A percentile compares a stretch with the other conserved stretches of the same genome.
phyloP scores from a whole-genome alignment of 257 asterid genomes.

The Gynochthodes officinalis region DNA sequence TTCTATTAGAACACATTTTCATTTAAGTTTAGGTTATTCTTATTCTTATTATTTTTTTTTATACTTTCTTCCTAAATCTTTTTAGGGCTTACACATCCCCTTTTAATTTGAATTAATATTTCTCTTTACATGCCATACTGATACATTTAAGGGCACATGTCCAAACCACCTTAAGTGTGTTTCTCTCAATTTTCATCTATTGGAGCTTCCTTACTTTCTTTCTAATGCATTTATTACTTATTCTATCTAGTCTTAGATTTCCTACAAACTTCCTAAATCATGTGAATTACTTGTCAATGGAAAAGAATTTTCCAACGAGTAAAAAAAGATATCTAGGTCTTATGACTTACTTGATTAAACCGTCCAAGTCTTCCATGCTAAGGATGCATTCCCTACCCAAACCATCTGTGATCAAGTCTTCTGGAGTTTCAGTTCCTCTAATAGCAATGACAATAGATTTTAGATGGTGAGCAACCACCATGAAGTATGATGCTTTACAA shows the following conservation, averaged over 20 bases:
- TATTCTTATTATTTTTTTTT: no score
- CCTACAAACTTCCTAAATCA: not conserved
- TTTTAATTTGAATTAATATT: no score
- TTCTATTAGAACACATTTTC: no score
- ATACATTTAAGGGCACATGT: no score
- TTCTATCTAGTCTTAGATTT: not conserved
- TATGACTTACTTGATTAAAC: slow-evolving; percentile 20
- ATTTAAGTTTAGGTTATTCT: no score
- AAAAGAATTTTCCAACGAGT: not conserved
- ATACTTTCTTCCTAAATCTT: no score
- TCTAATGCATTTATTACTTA: no score
- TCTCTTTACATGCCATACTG: no score
- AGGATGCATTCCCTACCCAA: slow-evolving; percentile 31
- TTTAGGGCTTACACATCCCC: no score
- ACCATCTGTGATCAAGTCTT: slow-evolving; percentile 37
- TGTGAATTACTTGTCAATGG: not conserved
- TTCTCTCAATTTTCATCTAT: no score
- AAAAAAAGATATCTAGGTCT: not conserved
- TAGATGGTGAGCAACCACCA: slow-evolving; percentile 28
- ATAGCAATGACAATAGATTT: slow-evolving; percentile 32
- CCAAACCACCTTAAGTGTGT: no score
- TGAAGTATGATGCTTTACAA: slow-evolving; percentile 34
- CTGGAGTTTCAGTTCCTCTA: slow-evolving; percentile 39
- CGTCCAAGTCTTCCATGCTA: slow-evolving; percentile 25
- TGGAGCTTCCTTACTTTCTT: no score